Conservation (phyloP, 225 moss, liverwort and hornwort genomes). For the Sphagnum contortum region DNA sequence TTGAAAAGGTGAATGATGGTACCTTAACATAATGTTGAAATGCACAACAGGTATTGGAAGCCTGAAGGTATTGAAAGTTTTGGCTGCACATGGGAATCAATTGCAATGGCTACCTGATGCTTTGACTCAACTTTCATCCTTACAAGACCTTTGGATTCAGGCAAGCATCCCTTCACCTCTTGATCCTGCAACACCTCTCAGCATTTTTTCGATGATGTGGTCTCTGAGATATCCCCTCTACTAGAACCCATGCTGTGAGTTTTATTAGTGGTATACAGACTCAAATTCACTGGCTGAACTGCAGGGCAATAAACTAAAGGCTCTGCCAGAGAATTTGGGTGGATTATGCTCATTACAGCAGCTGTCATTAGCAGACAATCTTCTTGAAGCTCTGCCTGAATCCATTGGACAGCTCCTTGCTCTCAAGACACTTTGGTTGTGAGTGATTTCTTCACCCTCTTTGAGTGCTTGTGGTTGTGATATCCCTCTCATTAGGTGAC, state of each 20-base stretch:
- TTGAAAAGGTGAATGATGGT: no score
- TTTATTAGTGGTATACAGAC: no score
- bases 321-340: conserved; percentile 49
- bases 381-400: conserved; percentile 44
- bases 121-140: conserved; percentile 53
- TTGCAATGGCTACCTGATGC: conserved; percentile 48
- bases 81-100: conserved; percentile 66
- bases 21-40: no score
- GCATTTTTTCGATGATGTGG: no score
- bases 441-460: conserved; percentile 5
- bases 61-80: conserved; percentile 49
- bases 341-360: conserved; percentile 59
- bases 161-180: conserved; percentile 18
- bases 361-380: conserved; percentile 75
- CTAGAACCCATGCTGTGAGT: no score
- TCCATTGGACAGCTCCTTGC: conserved; percentile 50
- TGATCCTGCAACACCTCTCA: not conserved
- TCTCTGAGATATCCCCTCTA: no score
- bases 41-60: conserved; percentile 42
- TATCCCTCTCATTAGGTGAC: not conserved
- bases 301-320: conserved; percentile 65
- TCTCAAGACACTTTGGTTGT: conserved; percentile 78
- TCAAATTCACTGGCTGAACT: not conserved
- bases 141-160: conserved; percentile 92
- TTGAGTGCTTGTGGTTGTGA: not conserved